Base-by-base conservation (phyloP, 495 filamentous ascomycete genomes). In the Penicillium chermesinum region DNA sequence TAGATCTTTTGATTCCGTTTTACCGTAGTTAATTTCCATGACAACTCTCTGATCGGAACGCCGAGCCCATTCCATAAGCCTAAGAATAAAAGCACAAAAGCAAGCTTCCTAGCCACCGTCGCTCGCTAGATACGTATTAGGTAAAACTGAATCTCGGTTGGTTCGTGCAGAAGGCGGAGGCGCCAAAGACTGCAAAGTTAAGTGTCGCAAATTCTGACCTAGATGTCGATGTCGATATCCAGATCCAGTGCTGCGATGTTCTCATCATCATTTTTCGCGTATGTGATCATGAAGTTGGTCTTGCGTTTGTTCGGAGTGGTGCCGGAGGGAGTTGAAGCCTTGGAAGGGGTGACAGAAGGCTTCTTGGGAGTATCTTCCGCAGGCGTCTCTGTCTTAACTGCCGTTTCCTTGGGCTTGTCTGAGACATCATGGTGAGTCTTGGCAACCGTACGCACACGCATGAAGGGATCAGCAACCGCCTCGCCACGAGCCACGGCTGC, bases 241-340 rank as follows among this genome's bases (percentile, higher is more conserved):
- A 94, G 65, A 64, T 91, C 88, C 62, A 91, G 66, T 12, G 83
- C 77, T 0, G 83, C 88, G 59, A 94, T 89, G 51, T 89, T 85
- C 61, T 91, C 88, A 53, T 94, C 88, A 46, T 90, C 87, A 68
- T 82, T 86, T 43, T 90, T 79, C 15, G 84, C 82, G 58, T 83
- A 79, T 39, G 82, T 76, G 47, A 90, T 84, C 30, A 77, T 76
- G 48, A 87, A 66, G 6, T 83, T 83, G 27, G 74, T 79, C 52
- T 79, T 76, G 41, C 63, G 66, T 51, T 76, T 75, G 67, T 82
- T 78, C 53, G 77, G 71, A 2, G 75, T 75, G 19, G 44, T 44
- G 32, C 62, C 55, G 21, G 58, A 48, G 5, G 68, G 51, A 14
- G 68, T 70, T n/a, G 48, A 63, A 7, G 36, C 45, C 12, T 62